Percentiles rank a stretch among this genome's conserved stretches.
phyloP scores from a whole-genome alignment of 352 stramenopile species.

The Pythium oligandrum region DNA sequence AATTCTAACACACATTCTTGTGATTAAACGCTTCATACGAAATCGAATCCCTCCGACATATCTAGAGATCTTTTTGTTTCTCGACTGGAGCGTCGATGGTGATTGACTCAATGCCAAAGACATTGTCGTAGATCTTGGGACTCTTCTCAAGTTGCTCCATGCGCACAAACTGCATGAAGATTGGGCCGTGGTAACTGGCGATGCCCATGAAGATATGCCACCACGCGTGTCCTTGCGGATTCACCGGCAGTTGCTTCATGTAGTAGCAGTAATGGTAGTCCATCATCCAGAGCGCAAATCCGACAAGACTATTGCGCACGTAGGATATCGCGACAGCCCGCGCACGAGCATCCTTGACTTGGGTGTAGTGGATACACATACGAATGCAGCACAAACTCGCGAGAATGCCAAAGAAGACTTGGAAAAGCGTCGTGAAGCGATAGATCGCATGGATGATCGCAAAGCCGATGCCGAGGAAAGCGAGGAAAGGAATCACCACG shows the following conservation, averaged over 20 bases:
- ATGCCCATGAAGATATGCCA: constrained; percentile 83
- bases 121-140: constrained; percentile 17
- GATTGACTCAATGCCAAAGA: too few species aligned
- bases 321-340: constrained; percentile 50
- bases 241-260: constrained; percentile 49
- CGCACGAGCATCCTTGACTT: constrained; percentile 37
- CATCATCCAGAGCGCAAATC: constrained; percentile 59
- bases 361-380: constrained; percentile 47
- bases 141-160: constrained; percentile 66
- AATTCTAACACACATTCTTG: too few species aligned
- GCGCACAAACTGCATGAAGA: constrained; percentile 85
- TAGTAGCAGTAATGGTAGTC: constrained; percentile 71
- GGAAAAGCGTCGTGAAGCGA: constrained; percentile 68
- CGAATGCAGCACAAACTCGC: constrained; percentile 37
- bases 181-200: constrained; percentile 61
- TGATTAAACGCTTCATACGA: too few species aligned
- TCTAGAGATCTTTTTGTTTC: too few species aligned
- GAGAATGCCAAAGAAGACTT: constrained; percentile 60
- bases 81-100: too few species aligned
- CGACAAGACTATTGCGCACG: constrained; percentile 50
- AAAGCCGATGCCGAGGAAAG: constrained; percentile 46
- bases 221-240: constrained; percentile 76
- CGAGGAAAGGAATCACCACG: constrained; percentile 39
- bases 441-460: constrained; percentile 68
- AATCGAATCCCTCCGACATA: too few species aligned